Base-by-base conservation (phyloP, 2,329 filamentous ascomycete species). In the Ophiostoma ulmi region DNA sequence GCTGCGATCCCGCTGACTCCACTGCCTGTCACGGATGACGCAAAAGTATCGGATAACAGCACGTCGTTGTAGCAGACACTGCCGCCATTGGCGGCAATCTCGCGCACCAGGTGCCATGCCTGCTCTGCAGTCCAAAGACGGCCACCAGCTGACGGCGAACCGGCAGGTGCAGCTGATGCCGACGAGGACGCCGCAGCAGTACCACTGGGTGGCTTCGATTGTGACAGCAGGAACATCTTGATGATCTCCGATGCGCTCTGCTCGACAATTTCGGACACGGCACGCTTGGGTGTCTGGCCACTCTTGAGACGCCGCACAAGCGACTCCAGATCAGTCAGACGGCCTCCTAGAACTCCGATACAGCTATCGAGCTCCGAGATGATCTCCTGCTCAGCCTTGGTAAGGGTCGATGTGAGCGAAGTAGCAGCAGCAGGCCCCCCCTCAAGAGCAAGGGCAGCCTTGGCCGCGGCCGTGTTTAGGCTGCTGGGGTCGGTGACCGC, bases 291-390 rank as follows among this genome's bases (percentile, higher is more conserved):
- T 1, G 86, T 90, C 78, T 97, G 93, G 20, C 95, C 94, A 0
- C 91, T 88, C 80, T 93, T 92, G 75, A 99, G 91, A 22, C 95
- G 87, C 48, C 94, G 88, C n/a, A 94, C 91, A 63, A 99, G 87
- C 77, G 95, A 96, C 77, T 98, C 94, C 26, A 99, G 88, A 77
- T 99, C 95, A 0, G 93, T 97, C n/a, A 99, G 85, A 3, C 95
- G 91, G 1, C 95, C 95, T 31, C 95, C 95, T 1, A 99, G 85
- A 0, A 89, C 86, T 38, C 89, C 86, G 74, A 98, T 96, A 75
- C 91, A 94, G 38, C 85, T 85, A 76, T 97, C 93, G 1, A 99
- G 85, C 73, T 94, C 91, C 0, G 80, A 78, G 7, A 95, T 82
- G 73, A 93, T 78, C 3, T 78, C 77, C 1, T 78, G 67, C 41